Conservation (phyloP, 805 yeast species). For the Kuraishia piskuri region DNA sequence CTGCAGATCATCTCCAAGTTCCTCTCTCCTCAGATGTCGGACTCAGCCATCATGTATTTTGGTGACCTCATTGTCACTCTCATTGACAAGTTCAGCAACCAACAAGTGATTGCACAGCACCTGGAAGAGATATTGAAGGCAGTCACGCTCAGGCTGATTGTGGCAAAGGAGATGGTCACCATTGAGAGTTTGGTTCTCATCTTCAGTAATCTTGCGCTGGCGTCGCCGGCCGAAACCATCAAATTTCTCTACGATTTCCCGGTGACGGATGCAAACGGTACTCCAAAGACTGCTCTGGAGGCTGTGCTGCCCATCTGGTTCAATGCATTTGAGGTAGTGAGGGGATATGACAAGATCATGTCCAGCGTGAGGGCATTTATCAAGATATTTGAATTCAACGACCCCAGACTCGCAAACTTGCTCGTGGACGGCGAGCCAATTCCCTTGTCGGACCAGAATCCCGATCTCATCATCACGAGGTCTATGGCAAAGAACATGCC, state of each 20-base stretch:
- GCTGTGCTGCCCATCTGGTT: conserved; percentile 75
- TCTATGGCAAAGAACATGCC: conserved; percentile 70
- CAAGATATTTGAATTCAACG: conserved; percentile 52
- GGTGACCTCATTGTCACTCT: conserved; percentile 38
- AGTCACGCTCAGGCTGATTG: conserved; percentile 54
- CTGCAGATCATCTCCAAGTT: conserved; percentile 60
- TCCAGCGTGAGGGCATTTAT: conserved; percentile 65
- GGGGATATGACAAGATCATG: conserved; percentile 69
- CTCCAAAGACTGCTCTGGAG: conserved; percentile 32
- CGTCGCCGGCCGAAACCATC: conserved; percentile 56
- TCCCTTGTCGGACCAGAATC: conserved; percentile 38
- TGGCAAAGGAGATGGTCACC: conserved; percentile 63
- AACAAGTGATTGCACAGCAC: conserved; percentile 29
- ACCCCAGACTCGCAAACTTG: conserved; percentile 39
- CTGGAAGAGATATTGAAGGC: conserved; percentile 60
- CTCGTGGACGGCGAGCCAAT: conserved; percentile 72
- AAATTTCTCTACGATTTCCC: conserved; percentile 43
- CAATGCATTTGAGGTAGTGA: conserved; percentile 65
- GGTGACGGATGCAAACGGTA: conserved; percentile 16
- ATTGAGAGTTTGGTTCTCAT: conserved; percentile 72
- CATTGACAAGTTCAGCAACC: conserved; percentile 22
- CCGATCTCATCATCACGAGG: conserved; percentile 71
- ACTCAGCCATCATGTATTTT: conserved; percentile 73
- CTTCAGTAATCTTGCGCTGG: conserved; percentile 59
- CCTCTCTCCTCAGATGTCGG: conserved; percentile 63